phyloP scores from a whole-genome alignment of 2,329 filamentous ascomycete species.

The Verticillium dahliae region DNA sequence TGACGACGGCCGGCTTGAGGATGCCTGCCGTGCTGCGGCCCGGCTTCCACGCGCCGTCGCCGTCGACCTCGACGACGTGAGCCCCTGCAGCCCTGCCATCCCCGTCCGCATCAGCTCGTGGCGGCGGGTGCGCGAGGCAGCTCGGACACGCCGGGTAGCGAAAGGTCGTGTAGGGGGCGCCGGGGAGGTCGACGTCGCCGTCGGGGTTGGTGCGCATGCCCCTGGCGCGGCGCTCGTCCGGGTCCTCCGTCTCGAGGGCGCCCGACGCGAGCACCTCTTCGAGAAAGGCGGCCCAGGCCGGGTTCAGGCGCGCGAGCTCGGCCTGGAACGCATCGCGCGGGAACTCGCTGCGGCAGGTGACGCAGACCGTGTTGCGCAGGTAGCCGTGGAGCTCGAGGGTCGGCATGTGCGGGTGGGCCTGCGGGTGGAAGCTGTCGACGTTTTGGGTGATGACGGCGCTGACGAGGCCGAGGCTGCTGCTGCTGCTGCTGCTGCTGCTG shows the following conservation, averaged over 20 bases:
- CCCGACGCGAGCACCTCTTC: constrained; percentile 64
- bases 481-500: too few relatives aligned
- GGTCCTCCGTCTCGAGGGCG: constrained; percentile 72
- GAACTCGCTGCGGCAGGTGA: constrained; percentile 67
- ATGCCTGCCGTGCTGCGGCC: constrained; percentile 64
- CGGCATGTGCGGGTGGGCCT: constrained; percentile 65
- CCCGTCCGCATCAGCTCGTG: not conserved
- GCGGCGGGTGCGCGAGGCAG: constrained; percentile 62
- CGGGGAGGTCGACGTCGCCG: constrained; percentile 85
- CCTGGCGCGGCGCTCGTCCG: constrained; percentile 56
- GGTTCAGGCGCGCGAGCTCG: constrained; percentile 72
- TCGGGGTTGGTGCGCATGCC: constrained; percentile 87
- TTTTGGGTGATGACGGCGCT: constrained; percentile 86
- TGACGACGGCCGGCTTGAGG: constrained; percentile 86
- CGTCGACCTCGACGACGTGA: constrained; percentile 61
- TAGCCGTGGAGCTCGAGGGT: constrained; percentile 91
- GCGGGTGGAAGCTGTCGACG: constrained; percentile 87
- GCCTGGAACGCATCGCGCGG: constrained; percentile 69
- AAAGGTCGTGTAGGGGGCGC: constrained; percentile 83
- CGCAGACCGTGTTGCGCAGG: constrained; percentile 73
- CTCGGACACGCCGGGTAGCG: constrained; percentile 83
- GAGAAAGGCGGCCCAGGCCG: constrained; percentile 75
- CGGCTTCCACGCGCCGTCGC: constrained; percentile 69
- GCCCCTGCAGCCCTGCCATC: constrained; percentile 10
- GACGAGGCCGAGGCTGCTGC: constrained; percentile 57